These are phyloP conservation scores for Leccinum subrobustum DNA, from an alignment of 1,284 basidiomycete species.

Conservation along the genomic window DNA sequence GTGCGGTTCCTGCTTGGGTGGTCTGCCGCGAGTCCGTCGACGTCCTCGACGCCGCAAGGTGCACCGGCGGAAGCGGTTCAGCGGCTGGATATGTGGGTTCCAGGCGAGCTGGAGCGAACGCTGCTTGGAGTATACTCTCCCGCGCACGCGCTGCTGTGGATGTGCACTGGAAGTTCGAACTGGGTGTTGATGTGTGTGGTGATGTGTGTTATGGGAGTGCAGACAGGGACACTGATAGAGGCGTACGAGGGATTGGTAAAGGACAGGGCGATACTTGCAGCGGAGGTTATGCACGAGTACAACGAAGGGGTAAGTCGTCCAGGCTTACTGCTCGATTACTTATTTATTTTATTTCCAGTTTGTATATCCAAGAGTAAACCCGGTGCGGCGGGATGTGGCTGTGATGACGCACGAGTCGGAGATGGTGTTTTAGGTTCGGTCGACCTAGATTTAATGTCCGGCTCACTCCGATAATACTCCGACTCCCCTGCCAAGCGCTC, in stretches of 20 bases:
- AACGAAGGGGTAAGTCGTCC: constrained; percentile 61
- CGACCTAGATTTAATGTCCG: no score
- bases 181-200: constrained; percentile 68
- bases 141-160: constrained; percentile 69
- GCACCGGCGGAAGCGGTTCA: constrained; percentile 50
- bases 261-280: constrained; percentile 73
- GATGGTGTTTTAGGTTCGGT: constrained; percentile 43
- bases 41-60: constrained; percentile 43
- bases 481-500: no score
- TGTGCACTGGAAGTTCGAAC: constrained; percentile 64
- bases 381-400: constrained; percentile 69
- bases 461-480: no score
- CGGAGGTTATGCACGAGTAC: constrained; percentile 86
- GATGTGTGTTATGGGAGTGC: constrained; percentile 62
- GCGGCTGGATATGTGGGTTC: constrained; percentile 75
- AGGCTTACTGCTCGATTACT: not conserved
- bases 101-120: constrained; percentile 66
- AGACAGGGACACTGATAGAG: constrained; percentile 44
- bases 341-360: constrained; percentile 48
- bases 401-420: constrained; percentile 87
- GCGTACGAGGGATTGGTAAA: constrained; percentile 63
- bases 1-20: constrained; percentile 70
- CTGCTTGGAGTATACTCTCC: constrained; percentile 79
- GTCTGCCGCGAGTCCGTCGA: constrained; percentile 45
- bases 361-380: constrained; percentile 77